Conservation (phyloP, 108 stramenopile genomes). For the Cyclotella atomus region DNA sequence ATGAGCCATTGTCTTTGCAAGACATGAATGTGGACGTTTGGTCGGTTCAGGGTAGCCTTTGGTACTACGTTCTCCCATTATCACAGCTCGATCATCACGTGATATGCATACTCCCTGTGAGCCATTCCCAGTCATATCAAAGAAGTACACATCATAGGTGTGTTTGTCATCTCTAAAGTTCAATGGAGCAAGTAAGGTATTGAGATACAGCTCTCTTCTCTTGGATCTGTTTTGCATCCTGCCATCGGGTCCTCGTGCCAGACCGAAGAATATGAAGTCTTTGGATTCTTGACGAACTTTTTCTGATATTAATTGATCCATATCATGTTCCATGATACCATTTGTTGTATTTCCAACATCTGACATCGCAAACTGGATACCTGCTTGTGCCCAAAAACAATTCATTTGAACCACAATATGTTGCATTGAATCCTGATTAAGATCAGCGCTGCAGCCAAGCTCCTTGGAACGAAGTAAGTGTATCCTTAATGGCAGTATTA, state of each 20-base stretch:
- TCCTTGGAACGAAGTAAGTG: conserved; percentile 15
- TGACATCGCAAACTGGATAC: conserved; percentile 14
- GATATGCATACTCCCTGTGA: conserved; percentile 36
- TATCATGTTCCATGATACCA: conserved; percentile 5
- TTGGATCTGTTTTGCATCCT: conserved; percentile 26
- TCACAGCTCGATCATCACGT: conserved; percentile 11
- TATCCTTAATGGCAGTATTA: conserved; percentile 16
- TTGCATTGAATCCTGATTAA: conserved; percentile 10
- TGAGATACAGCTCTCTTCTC: conserved; percentile 1
- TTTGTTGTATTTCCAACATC: not conserved
- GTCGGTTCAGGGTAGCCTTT: conserved; percentile 25
- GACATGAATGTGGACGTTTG: conserved; percentile 15
- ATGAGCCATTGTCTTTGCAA: conserved; percentile 36
- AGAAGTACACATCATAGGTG: conserved; percentile 21
- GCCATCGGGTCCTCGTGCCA: conserved; percentile 18
- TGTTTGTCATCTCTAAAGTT: not conserved
- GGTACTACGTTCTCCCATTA: conserved; percentile 28
- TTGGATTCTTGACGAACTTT: conserved; percentile 4
- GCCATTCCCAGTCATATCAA: conserved; percentile 21
- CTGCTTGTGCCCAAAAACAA: conserved; percentile 21
- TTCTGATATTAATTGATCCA: conserved; percentile 1
- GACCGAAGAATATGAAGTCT: not conserved
- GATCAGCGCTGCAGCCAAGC: conserved; percentile 17
- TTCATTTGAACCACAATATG: conserved; percentile 12
- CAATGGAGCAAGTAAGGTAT: conserved; percentile 8